A percentile compares a stretch with the other conserved stretches of the same genome.
Evolutionary conservation across 768 basidiomycete species (phyloP).

Genomic region (Naematelia encephala): DNA sequence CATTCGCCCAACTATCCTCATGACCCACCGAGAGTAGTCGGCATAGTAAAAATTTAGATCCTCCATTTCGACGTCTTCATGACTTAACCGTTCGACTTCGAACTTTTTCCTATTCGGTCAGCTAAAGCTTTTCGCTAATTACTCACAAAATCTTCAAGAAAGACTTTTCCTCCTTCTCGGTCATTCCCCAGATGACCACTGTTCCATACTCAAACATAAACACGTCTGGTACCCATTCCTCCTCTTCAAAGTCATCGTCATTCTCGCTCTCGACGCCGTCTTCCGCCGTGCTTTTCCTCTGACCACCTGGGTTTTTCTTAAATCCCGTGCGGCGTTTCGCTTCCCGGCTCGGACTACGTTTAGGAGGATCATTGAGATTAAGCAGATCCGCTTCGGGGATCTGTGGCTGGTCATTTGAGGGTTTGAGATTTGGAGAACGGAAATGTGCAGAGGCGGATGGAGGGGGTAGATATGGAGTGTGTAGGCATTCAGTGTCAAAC

Average conservation of each 20-base stretch:
- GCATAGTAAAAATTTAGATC: slow-evolving; percentile 96
- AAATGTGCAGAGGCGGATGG: slow-evolving; percentile 37
- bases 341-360: not conserved
- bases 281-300: slow-evolving; percentile 19
- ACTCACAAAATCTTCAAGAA: slow-evolving; percentile 86
- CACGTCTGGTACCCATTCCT: slow-evolving; percentile 61
- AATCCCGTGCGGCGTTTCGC: slow-evolving; percentile 40
- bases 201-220: slow-evolving; percentile 93
- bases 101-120: slow-evolving; percentile 71
- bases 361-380: slow-evolving; percentile 24
- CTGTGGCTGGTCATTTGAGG: slow-evolving; percentile 19
- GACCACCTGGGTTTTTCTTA: slow-evolving; percentile 52
- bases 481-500: slow-evolving; percentile 82
- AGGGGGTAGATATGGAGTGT: slow-evolving; percentile 77
- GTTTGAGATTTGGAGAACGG: slow-evolving; percentile 39
- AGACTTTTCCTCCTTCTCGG: slow-evolving; percentile 82
- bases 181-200: slow-evolving; percentile 97
- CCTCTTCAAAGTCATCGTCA: slow-evolving; percentile 46
- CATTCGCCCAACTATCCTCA: slow-evolving; percentile 1
- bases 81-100: slow-evolving; percentile 79
- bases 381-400: slow-evolving; percentile 46
- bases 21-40: slow-evolving; percentile 77
- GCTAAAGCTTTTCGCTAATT: not conserved
- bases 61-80: slow-evolving; percentile 90
- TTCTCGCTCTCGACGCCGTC: slow-evolving; percentile 28